Conservation (phyloP, 1,139 yeast species). For the Wickerhamiella pararugosa region DNA sequence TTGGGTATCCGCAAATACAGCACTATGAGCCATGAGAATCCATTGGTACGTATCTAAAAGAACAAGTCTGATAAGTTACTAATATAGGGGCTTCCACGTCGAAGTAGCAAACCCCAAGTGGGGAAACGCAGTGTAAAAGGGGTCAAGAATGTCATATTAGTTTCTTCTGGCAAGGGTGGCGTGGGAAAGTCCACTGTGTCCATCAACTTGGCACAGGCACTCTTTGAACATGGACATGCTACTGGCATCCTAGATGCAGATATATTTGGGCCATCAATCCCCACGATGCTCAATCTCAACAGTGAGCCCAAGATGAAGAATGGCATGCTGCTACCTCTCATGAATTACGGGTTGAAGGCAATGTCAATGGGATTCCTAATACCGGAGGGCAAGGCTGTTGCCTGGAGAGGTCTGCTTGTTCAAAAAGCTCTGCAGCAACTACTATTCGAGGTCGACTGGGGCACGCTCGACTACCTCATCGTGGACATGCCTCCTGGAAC, state of each 20-base stretch:
- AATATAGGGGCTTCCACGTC: slow-evolving; percentile 36
- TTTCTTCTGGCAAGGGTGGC: slow-evolving; percentile 72
- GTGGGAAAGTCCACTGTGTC: slow-evolving; percentile 45
- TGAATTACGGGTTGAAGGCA: slow-evolving; percentile 66
- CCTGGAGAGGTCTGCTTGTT: slow-evolving; percentile 79
- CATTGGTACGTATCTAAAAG: slow-evolving; percentile 30
- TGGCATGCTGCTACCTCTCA: slow-evolving; percentile 51
- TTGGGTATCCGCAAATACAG: slow-evolving; percentile 17
- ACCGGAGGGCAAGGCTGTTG: slow-evolving; percentile 51
- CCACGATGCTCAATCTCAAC: slow-evolving; percentile 40
- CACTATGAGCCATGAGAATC: slow-evolving; percentile 32
- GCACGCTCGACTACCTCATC: slow-evolving; percentile 47
- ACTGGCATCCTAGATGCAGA: slow-evolving; percentile 71
- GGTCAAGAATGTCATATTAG: slow-evolving; percentile 47
- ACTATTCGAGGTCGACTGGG: slow-evolving; percentile 71
- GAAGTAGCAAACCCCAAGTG: slow-evolving; percentile 5
- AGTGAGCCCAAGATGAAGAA: slow-evolving; percentile 31
- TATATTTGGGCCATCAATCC: slow-evolving; percentile 72
- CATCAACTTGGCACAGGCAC: slow-evolving; percentile 46
- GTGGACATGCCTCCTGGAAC: slow-evolving; percentile 90
- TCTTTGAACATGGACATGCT: slow-evolving; percentile 38
- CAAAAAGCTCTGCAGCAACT: slow-evolving; percentile 79
- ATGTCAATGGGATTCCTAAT: slow-evolving; percentile 87
- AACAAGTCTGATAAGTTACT: slow-evolving; percentile 9
- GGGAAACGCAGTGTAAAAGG: slow-evolving; percentile 29